A percentile compares a stretch with the other conserved stretches of the same genome.
These are phyloP conservation scores for Elongisporangium undulatum DNA, from an alignment of 352 stramenopile species.

Conservation along the genomic window DNA sequence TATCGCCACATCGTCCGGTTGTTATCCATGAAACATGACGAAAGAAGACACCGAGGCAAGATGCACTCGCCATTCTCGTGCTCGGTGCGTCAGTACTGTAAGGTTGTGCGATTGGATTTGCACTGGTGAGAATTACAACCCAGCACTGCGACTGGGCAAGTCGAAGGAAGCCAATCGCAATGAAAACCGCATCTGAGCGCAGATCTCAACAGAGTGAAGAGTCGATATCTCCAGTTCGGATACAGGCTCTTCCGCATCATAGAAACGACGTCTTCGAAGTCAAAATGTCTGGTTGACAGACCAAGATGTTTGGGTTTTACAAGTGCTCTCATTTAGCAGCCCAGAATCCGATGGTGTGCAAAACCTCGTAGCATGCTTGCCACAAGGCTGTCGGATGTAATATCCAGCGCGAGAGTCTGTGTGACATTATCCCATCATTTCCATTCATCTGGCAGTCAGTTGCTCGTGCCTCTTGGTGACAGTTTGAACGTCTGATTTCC, in stretches of 20 bases:
- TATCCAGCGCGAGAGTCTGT: not conserved
- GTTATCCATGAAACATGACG: not conserved
- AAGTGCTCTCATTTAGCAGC: not conserved
- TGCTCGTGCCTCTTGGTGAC: not conserved
- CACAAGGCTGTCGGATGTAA: not conserved
- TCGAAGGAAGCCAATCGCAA: not conserved
- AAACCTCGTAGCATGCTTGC: not conserved
- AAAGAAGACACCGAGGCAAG: not conserved
- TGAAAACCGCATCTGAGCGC: not conserved
- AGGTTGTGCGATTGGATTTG: not conserved
- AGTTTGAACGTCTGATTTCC: too few relatives aligned
- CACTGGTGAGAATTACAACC: not conserved
- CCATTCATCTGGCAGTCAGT: constrained; percentile 18
- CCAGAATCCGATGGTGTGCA: not conserved
- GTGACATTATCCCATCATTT: constrained; percentile 2
- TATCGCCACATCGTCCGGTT: not conserved
- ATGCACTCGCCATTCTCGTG: not conserved
- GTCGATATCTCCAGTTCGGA: not conserved
- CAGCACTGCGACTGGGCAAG: not conserved
- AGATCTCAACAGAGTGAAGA: not conserved
- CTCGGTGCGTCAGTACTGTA: too few relatives aligned
- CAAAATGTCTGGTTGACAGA: not conserved
- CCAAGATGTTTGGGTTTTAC: not conserved
- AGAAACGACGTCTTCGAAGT: not conserved
- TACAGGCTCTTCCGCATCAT: not conserved